Conservation (phyloP, 306 rosid genomes). For the Sindora glabra region DNA sequence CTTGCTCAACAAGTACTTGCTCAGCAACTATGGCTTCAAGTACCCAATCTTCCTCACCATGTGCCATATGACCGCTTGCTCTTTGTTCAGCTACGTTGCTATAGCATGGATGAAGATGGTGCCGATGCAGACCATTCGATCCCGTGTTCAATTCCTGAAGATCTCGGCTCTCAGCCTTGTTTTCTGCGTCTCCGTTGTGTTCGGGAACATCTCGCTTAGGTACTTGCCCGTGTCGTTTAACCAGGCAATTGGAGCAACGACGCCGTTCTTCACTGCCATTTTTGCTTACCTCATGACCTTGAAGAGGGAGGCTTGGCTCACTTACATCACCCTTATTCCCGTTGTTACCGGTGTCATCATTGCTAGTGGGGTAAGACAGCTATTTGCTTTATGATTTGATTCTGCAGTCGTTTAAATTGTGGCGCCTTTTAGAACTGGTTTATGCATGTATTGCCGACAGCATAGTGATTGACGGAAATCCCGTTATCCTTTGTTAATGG, state of each 20-base stretch:
- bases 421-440: neutral
- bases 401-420: neutral
- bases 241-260: conserved; percentile 95
- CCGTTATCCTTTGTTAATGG: neutral
- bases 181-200: conserved; percentile 90
- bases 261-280: conserved; percentile 94
- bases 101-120: conserved; percentile 96
- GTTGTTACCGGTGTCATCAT: conserved; percentile 92
- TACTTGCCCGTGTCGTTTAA: conserved; percentile 88
- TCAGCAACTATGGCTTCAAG: conserved; percentile 93
- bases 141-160: conserved; percentile 81
- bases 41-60: conserved; percentile 98
- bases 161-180: conserved; percentile 75
- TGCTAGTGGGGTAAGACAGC: conserved; percentile 83
- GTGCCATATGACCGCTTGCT: conserved; percentile 99
- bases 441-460: neutral
- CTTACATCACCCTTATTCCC: conserved; percentile 82
- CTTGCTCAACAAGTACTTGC: conserved; percentile 81
- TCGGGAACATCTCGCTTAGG: conserved; percentile 84
- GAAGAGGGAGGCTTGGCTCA: conserved; percentile 94
- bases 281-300: conserved; percentile 86
- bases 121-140: conserved; percentile 89
- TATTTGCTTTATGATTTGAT: neutral
- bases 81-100: conserved; percentile 82
- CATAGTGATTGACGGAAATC: neutral